Evolutionary conservation across 1,139 yeast genomes (phyloP).

Genomic region (Torulaspora pretoriensis): DNA sequence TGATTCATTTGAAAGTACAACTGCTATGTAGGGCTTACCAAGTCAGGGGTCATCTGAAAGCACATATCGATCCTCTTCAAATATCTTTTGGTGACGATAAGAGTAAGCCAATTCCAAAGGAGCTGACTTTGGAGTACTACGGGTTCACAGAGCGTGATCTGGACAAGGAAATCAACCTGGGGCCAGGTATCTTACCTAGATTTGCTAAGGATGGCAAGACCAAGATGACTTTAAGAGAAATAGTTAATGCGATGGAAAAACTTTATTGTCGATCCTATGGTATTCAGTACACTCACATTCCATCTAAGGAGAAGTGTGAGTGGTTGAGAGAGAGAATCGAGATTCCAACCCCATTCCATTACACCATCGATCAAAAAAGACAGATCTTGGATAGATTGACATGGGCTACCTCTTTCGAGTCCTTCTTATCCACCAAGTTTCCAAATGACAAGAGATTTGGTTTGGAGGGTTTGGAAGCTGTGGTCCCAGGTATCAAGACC

Average conservation of each 20-base stretch:
- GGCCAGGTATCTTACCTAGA: slow-evolving; percentile 96
- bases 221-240: slow-evolving; percentile 68
- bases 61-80: slow-evolving; percentile 90
- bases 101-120: slow-evolving; percentile 59
- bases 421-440: slow-evolving; percentile 88
- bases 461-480: slow-evolving; percentile 95
- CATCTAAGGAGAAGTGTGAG: slow-evolving; percentile 92
- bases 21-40: slow-evolving; percentile 96
- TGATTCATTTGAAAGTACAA: slow-evolving; percentile 91
- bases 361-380: slow-evolving; percentile 84
- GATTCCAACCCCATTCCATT: slow-evolving; percentile 83
- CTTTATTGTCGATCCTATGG: slow-evolving; percentile 89
- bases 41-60: slow-evolving; percentile 96
- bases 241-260: slow-evolving; percentile 72
- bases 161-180: slow-evolving; percentile 78
- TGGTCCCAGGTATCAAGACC: slow-evolving; percentile 95
- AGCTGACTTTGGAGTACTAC: slow-evolving; percentile 85
- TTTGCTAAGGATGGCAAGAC: slow-evolving; percentile 68
- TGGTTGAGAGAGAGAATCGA: slow-evolving; percentile 98
- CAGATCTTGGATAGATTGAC: slow-evolving; percentile 93
- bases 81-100: slow-evolving; percentile 74
- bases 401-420: slow-evolving; percentile 94
- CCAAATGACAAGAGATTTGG: slow-evolving; percentile 99
- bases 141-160: slow-evolving; percentile 86
- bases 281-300: slow-evolving; percentile 93